Base-by-base conservation (phyloP, 495 filamentous ascomycete species). In the Acidiella bohemica region DNA sequence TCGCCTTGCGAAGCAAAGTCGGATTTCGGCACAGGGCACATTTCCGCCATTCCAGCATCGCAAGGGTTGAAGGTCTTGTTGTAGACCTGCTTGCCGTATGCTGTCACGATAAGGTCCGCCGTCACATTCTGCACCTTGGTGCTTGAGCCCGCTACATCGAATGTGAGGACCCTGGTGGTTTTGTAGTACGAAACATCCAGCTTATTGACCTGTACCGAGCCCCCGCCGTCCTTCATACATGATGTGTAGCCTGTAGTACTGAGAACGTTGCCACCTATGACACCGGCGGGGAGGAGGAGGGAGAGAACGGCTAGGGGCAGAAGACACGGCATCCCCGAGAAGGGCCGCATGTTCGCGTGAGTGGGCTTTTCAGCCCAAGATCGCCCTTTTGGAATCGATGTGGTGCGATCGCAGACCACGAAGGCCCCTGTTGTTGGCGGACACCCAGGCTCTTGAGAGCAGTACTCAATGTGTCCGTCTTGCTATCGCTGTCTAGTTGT, bases 21-120 rank as follows among this genome's bases (percentile, higher is more conserved):
- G 25, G 85, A 80, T 2, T 64, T 59, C 12, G 85, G 84, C 16
- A 93, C 82, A 48, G 90, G 90, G 61, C 90, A 97, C 32, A 97
- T 65, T 47, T 83, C 57, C 4, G 64, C 50, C 19, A 96, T 71
- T 41, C 71, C 76, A 4, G 79, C 78, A 10, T 75, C 66, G 51
- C 90, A 97, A 19, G 90, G 90, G 47, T 93, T 76, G 56, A 97
- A 94, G 6, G 59, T 59, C 36, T 81, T 83, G 11, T 67, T 64
- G 59, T 93, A 95, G 18, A 96, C 70, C 47, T 84, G 56, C 33
- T 75, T 76, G 37, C 90, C 90, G 49, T 95, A 95, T 7, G 90
- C 90, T 22, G 70, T 81, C 27, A 95, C 81, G 30, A 73, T 73
- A 36, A 97, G 62, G 12, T 70, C 57, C 6, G 84, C 87, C 41